Evolutionary conservation across 2,329 filamentous ascomycete species (phyloP).

Genomic region (Colletotrichum coccodes): DNA sequence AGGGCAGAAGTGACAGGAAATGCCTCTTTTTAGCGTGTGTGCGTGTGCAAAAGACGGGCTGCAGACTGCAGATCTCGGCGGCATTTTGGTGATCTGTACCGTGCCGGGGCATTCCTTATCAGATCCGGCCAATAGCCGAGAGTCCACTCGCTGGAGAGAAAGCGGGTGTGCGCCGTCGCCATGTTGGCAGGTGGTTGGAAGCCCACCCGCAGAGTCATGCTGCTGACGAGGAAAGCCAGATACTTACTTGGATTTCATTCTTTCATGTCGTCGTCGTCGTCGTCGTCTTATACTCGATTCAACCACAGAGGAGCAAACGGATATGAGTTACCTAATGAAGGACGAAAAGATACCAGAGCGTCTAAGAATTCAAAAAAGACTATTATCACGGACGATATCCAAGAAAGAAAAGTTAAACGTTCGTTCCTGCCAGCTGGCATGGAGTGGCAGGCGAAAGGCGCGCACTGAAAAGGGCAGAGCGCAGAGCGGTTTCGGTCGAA

Average conservation of each 20-base stretch:
- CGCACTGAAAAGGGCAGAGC: neutral
- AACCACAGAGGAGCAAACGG: too few species aligned
- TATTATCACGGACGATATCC: neutral
- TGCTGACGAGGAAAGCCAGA: neutral
- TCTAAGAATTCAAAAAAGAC: neutral
- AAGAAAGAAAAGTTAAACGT: neutral
- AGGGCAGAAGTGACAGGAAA: conserved; percentile 14
- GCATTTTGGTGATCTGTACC: conserved; percentile 20
- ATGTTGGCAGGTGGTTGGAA: neutral
- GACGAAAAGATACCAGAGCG: too few species aligned
- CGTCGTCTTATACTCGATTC: too few species aligned
- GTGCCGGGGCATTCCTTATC: conserved; percentile 26
- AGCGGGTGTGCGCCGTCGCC: neutral
- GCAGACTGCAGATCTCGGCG: neutral
- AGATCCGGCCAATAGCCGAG: conserved; percentile 30
- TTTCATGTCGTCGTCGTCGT: too few species aligned
- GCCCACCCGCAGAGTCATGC: neutral
- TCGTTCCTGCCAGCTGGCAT: neutral
- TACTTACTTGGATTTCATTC: too few species aligned
- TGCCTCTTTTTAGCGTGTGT: conserved; percentile 19
- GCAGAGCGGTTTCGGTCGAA: conserved; percentile 22
- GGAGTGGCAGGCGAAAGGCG: neutral
- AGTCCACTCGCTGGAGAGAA: conserved; percentile 3
- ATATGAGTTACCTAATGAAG: too few species aligned
- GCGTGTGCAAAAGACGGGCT: neutral